Evolutionary conservation across 1,284 basidiomycete genomes (phyloP).

Genomic region (Phaffia rhodozyma): DNA sequence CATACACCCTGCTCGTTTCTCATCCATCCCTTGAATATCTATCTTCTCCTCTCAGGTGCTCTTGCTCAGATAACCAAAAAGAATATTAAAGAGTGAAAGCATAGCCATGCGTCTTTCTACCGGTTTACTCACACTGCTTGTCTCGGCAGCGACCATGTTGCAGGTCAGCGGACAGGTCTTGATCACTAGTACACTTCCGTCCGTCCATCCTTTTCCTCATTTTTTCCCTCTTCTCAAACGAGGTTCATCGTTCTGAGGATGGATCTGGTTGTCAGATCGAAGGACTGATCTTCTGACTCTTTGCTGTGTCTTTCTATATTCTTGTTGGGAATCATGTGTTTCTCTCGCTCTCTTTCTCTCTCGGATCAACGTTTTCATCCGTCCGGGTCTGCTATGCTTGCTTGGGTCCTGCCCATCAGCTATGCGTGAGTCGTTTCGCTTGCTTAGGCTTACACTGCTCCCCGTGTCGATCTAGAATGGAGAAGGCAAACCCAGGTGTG

Average conservation of each 20-base stretch:
- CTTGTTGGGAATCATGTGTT: too few relatives aligned
- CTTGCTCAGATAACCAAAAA: not conserved
- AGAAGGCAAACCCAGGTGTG: too few relatives aligned
- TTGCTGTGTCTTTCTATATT: not conserved
- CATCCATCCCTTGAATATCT: too few relatives aligned
- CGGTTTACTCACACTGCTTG: not conserved
- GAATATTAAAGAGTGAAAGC: not conserved
- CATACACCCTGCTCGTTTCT: not conserved
- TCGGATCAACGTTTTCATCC: too few relatives aligned
- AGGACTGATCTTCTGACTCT: too few relatives aligned
- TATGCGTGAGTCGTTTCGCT: not conserved
- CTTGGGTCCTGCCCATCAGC: too few relatives aligned
- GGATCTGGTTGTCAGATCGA: not conserved
- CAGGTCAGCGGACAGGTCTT: not conserved
- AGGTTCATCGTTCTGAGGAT: not conserved
- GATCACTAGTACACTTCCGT: not conserved
- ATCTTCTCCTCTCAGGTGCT: not conserved
- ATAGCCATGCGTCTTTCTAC: not conserved
- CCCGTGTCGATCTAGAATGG: not conserved
- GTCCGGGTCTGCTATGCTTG: not conserved
- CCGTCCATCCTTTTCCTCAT: not conserved
- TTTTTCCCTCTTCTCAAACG: not conserved
- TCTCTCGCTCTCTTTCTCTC: too few relatives aligned
- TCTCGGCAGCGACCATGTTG: not conserved
- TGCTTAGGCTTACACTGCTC: too few relatives aligned